Evolutionary conservation across 2,329 filamentous ascomycete genomes (phyloP), one percentile per base, ranked within the genome.

Genomic region (Ceratocystis destructans): DNA sequence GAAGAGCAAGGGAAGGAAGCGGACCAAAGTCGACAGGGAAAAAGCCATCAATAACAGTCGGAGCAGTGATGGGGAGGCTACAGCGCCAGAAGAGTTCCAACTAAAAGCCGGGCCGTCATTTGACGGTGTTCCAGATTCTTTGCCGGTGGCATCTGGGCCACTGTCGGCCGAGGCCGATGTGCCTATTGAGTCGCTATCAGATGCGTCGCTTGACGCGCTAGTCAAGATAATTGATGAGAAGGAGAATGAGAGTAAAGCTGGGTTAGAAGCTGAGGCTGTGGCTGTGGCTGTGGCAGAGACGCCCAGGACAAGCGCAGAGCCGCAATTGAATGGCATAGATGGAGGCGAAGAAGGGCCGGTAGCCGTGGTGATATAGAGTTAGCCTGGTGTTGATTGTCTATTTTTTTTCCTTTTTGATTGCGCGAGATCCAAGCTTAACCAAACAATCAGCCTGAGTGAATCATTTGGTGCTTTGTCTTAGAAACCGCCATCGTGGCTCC

Each of bases 141-240:
- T 17, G 31, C 53, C 53, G 22, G 10, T 28, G 28, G 4, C 22
- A 15, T 28, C 22, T 15, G 55, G 20, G 31, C 10, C 28, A 15
- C 25, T 41, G 4, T 15, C 31, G 55, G 7, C 22, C 7, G 55
- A 25, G n/a, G 15, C 5, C 8, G 61, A 48, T 12, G 25, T 50
- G 25, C 8, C 45, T 10, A 48, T 48, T n/a, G 41, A n/a, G 41
- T 33, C 25, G 20, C 41, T 63, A 25, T 63, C 61, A 10, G 61
- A 63, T 63, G 61, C 25, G 25, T 63, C 46, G 22, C 61, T 63
- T 50, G 61, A 63, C 25, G 46, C 17, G 22, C 61, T 63, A 2
- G 25, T 63, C 41, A 25, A 63, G 46, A 48, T 48, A 8, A 48
- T 63, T 33, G 61, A 63, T 41, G 44, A 63, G 61, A 48, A 63